A percentile compares a stretch with the other conserved stretches of the same genome.
phyloP scores from a whole-genome alignment of 495 filamentous ascomycete species.

The Aspergillus asperescens region DNA sequence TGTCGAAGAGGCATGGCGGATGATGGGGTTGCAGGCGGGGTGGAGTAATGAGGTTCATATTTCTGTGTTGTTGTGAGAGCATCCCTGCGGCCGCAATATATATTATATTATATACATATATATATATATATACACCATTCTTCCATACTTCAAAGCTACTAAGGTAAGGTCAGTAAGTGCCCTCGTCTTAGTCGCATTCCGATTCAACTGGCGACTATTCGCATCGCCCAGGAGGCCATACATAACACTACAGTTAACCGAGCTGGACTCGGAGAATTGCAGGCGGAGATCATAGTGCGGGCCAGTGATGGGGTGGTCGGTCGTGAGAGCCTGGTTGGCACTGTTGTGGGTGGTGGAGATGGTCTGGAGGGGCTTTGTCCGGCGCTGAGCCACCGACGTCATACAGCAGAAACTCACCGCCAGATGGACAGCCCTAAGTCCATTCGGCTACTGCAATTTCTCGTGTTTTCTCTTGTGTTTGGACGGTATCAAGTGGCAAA shows the following conservation, averaged over 20 bases:
- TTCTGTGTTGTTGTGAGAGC: not conserved
- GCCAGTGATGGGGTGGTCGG: slow-evolving; percentile 62
- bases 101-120: too few relatives aligned
- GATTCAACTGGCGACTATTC: slow-evolving; percentile 50
- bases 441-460: too few relatives aligned
- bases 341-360: slow-evolving; percentile 50
- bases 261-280: slow-evolving; percentile 60
- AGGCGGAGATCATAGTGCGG: slow-evolving; percentile 61
- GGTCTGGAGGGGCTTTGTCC: slow-evolving; percentile 45
- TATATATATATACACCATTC: not conserved
- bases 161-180: too few relatives aligned
- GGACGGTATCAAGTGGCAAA: too few relatives aligned
- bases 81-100: too few relatives aligned
- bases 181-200: slow-evolving; percentile 63
- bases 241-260: slow-evolving; percentile 60
- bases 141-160: too few relatives aligned
- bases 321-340: too few relatives aligned
- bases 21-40: slow-evolving; percentile 61
- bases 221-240: slow-evolving; percentile 62
- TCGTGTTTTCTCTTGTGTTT: too few relatives aligned
- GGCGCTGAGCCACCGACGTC: not conserved
- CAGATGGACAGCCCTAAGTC: not conserved
- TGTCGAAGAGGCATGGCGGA: slow-evolving; percentile 70
- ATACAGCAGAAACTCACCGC: not conserved
- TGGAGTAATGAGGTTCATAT: slow-evolving; percentile 78